These are phyloP conservation scores for Ceratocystis eucalypticola DNA, from an alignment of 2,329 filamentous ascomycete genomes.

Conservation along the genomic window DNA sequence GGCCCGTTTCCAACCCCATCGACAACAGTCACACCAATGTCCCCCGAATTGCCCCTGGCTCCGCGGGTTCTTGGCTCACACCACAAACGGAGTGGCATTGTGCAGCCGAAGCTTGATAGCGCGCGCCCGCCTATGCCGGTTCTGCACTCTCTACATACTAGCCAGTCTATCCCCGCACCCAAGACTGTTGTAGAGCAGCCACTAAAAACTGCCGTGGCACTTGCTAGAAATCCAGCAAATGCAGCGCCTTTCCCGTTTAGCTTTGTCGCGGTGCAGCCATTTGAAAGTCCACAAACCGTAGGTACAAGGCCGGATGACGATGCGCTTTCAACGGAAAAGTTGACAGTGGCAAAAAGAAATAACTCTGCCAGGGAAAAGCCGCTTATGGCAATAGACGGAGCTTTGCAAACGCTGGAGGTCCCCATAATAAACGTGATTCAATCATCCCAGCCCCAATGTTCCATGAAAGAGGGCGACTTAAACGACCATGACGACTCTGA, in stretches of 20 bases:
- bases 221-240: slow-evolving; percentile 1
- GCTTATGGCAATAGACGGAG: background rate
- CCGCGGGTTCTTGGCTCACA: background rate
- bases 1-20: background rate
- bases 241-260: slow-evolving; percentile 22
- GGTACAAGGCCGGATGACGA: slow-evolving; percentile 10
- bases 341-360: background rate
- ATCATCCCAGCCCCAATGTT: background rate
- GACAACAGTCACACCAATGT: background rate
- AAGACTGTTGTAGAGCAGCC: background rate
- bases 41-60: background rate
- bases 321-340: background rate
- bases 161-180: background rate
- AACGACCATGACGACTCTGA: slow-evolving; percentile 22
- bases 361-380: background rate
- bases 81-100: slow-evolving; percentile 6
- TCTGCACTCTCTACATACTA: background rate
- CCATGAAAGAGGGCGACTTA: background rate
- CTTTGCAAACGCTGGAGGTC: background rate
- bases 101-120: background rate
- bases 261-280: slow-evolving; percentile 21
- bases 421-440: background rate
- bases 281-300: slow-evolving; percentile 19
- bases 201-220: background rate
- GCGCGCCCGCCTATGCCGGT: background rate